These are phyloP conservation scores for Cynara cardunculus DNA, from an alignment of 129 eudicot species.

Conservation along the genomic window DNA sequence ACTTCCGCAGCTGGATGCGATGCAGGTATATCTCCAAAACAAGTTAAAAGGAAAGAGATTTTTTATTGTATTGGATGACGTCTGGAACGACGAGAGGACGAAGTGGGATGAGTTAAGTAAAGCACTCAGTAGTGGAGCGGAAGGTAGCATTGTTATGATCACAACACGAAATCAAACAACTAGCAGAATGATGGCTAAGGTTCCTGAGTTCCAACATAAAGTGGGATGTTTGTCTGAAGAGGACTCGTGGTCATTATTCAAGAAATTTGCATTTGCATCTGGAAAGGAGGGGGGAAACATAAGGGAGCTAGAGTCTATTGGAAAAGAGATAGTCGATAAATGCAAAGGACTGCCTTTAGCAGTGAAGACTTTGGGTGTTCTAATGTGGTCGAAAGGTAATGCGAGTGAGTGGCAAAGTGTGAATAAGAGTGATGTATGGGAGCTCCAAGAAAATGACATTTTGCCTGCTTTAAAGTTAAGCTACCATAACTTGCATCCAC, in stretches of 20 bases:
- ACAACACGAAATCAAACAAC: constrained; percentile 20
- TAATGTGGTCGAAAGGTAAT: constrained; percentile 18
- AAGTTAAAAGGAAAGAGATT: constrained; percentile 18
- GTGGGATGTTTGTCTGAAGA: constrained; percentile 25
- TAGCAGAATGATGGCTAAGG: constrained; percentile 23
- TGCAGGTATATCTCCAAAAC: constrained; percentile 9
- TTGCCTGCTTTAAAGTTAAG: constrained; percentile 16
- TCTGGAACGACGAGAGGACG: constrained; percentile 34
- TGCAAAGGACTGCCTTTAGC: constrained; percentile 41
- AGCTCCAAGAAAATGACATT: constrained; percentile 15
- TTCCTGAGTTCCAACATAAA: constrained; percentile 8
- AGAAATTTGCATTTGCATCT: constrained; percentile 25
- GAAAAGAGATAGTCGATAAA: constrained; percentile 29
- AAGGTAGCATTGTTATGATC: constrained; percentile 24
- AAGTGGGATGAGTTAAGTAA: constrained; percentile 27
- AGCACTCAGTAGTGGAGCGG: constrained; percentile 21
- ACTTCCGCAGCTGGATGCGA: not conserved
- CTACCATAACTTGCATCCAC: constrained; percentile 34
- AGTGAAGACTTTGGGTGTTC: constrained; percentile 22
- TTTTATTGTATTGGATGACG: constrained; percentile 35
- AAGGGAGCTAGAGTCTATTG: constrained; percentile 30
- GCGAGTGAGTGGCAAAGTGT: not conserved
- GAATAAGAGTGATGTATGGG: constrained; percentile 23
- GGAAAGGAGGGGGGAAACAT: constrained; percentile 1
- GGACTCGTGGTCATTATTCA: constrained; percentile 27